Conservation (phyloP, 495 filamentous ascomycete genomes). For the Aspergillus egyptiacus region DNA sequence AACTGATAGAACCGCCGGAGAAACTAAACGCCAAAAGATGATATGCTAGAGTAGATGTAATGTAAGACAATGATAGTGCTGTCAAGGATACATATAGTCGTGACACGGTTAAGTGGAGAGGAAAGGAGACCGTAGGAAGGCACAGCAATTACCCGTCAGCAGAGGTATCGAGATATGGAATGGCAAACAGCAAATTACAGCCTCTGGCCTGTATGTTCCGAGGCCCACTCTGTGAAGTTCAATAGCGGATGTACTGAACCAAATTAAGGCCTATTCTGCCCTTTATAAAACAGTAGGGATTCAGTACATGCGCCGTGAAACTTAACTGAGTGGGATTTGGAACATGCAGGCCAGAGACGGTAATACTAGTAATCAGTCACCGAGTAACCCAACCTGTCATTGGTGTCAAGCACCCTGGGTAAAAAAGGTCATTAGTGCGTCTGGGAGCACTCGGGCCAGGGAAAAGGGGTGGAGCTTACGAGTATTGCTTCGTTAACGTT, state of each 20-base stretch:
- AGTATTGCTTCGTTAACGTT: constrained; percentile 80
- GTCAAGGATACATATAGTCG: background rate
- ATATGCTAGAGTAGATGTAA: constrained; percentile 5
- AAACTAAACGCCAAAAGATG: constrained; percentile 4
- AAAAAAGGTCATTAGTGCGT: background rate
- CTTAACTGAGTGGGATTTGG: no score
- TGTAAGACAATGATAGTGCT: background rate
- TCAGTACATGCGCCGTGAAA: no score
- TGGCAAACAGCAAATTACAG: constrained; percentile 12
- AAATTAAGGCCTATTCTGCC: no score
- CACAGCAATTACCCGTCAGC: background rate
- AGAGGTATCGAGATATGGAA: background rate
- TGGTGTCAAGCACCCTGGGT: constrained; percentile 47
- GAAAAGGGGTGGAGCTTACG: constrained; percentile 45
- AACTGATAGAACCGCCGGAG: background rate
- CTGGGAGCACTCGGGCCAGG: background rate
- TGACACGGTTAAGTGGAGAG: background rate
- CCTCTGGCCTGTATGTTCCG: no score
- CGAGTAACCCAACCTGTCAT: constrained; percentile 46
- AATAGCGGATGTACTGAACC: no score
- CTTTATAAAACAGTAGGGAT: no score
- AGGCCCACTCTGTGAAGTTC: no score
- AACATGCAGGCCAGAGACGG: no score
- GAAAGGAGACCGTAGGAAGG: background rate
- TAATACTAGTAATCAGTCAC: constrained; percentile 46